Conservation (phyloP, 768 basidiomycete species). For the Boletus insuetus region DNA sequence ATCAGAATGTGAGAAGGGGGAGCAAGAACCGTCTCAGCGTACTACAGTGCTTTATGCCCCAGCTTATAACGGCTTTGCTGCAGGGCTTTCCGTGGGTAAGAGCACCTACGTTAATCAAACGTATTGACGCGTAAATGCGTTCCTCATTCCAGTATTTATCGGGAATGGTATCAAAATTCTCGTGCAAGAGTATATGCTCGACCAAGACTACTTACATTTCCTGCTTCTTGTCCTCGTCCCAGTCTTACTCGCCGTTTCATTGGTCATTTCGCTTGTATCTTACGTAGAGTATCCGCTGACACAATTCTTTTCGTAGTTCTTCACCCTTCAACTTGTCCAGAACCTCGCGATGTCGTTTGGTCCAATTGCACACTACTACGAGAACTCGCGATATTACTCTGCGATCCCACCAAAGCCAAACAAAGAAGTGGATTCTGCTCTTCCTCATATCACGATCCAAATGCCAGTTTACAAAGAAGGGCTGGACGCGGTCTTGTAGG, state of each 20-base stretch:
- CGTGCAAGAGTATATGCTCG: conserved; percentile 51
- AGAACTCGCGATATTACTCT: conserved; percentile 56
- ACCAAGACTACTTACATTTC: conserved; percentile 42
- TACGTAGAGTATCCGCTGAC: neutral
- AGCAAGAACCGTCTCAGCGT: conserved; percentile 13
- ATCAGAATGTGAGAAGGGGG: conserved; percentile 27
- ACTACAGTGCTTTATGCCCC: conserved; percentile 25
- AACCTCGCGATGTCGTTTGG: conserved; percentile 43
- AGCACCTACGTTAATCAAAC: neutral
- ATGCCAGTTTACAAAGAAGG: conserved; percentile 60
- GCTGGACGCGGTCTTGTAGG: conserved; percentile 49
- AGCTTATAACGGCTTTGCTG: conserved; percentile 28
- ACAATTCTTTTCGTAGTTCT: conserved; percentile 30
- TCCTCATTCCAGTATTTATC: conserved; percentile 49
- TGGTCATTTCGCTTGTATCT: conserved; percentile 29
- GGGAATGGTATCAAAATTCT: conserved; percentile 63
- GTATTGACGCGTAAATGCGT: conserved; percentile 1
- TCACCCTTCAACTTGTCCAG: conserved; percentile 41
- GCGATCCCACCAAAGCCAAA: conserved; percentile 42
- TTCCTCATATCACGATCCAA: conserved; percentile 52
- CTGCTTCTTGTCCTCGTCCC: conserved; percentile 41
- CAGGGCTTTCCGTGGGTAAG: conserved; percentile 26
- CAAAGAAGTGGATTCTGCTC: conserved; percentile 41
- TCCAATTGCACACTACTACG: conserved; percentile 48
- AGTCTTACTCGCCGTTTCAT: conserved; percentile 44